Evolutionary conservation across 441 rosid genomes (phyloP).

Genomic region (Rhodomyrtus psidioides): DNA sequence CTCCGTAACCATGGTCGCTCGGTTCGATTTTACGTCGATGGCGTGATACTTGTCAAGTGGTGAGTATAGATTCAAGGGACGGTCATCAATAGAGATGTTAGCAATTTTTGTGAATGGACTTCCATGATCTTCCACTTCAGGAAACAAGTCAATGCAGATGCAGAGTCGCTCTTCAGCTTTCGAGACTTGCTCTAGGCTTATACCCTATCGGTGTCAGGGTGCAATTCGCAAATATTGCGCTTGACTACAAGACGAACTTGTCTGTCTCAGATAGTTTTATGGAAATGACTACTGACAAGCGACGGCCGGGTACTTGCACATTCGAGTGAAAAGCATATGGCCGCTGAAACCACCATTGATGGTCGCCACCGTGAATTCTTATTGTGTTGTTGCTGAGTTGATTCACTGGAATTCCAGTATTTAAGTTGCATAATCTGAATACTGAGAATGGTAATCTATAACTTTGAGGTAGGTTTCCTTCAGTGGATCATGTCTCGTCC

Average conservation of each 20-base stretch:
- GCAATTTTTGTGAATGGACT: neutral
- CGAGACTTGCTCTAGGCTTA: neutral
- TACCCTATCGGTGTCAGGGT: neutral
- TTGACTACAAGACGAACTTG: neutral
- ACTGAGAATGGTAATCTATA: neutral
- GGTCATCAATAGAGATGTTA: neutral
- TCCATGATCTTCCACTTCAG: neutral
- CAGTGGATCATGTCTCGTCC: neutral
- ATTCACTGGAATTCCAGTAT: neutral
- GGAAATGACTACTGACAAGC: neutral
- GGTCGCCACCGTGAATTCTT: neutral
- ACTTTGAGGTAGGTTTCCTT: neutral
- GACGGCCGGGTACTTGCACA: neutral
- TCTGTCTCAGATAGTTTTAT: neutral
- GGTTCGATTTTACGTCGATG: neutral
- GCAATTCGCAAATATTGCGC: neutral
- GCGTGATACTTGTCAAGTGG: neutral
- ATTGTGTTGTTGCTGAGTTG: neutral
- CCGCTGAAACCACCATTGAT: neutral
- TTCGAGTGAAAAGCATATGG: neutral
- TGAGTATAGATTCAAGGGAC: neutral
- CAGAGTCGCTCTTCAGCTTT: neutral
- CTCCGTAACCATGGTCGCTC: too few relatives aligned
- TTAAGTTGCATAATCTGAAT: neutral
- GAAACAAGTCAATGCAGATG: neutral